phyloP scores from a whole-genome alignment of 176 grass and related monocot genomes.

The Oryza meridionalis region DNA sequence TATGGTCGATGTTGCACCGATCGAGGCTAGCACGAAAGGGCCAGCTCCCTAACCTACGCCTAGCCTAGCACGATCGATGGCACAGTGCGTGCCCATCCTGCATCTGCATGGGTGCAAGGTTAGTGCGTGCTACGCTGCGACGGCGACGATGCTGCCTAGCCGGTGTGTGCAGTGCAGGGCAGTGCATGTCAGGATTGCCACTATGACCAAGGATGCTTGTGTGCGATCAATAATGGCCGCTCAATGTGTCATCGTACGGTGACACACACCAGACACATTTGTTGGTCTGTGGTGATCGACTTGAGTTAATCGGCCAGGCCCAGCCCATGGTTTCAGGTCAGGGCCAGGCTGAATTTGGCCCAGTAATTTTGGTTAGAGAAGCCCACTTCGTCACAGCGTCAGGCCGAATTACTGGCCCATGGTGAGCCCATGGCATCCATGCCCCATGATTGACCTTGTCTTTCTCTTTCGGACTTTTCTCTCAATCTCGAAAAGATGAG shows the following conservation, averaged over 20 bases:
- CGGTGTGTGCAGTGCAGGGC: background rate
- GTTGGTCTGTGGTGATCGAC: no score
- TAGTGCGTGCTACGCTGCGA: constrained; percentile 8
- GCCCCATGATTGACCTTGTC: no score
- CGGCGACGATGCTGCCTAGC: no score
- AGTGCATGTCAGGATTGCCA: background rate
- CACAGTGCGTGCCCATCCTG: no score
- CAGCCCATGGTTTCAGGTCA: background rate
- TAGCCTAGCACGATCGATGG: background rate
- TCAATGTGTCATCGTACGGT: background rate
- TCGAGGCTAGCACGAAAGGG: no score
- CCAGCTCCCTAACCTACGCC: background rate
- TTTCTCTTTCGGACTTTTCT: no score
- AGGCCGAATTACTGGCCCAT: background rate
- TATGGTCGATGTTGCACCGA: no score
- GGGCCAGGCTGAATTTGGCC: background rate
- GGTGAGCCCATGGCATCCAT: no score
- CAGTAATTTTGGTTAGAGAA: background rate
- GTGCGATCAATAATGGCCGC: background rate
- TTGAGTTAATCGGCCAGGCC: background rate
- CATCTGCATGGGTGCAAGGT: no score
- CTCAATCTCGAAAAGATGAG: no score
- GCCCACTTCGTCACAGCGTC: background rate
- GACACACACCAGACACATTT: background rate
- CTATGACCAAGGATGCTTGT: background rate